Percentiles rank a stretch among this genome's conserved stretches.
Conservation (phyloP, 768 basidiomycete species). For the Phanerochaete carnosa region DNA sequence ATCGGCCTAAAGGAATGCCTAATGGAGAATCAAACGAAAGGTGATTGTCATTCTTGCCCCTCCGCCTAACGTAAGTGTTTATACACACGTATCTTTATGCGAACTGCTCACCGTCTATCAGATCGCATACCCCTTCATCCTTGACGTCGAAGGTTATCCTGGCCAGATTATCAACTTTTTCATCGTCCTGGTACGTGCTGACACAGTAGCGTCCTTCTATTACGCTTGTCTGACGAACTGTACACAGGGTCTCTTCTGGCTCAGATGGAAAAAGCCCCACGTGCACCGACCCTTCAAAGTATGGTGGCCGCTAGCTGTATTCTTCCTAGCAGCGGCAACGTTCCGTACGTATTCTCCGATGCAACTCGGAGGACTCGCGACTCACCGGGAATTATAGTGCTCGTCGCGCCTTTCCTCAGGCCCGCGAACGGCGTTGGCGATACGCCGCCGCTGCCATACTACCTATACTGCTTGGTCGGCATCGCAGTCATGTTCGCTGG, state of each 20-base stretch:
- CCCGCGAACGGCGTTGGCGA: constrained; percentile 55
- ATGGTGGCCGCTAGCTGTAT: constrained; percentile 52
- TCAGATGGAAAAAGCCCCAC: constrained; percentile 49
- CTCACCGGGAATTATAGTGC: constrained; percentile 27
- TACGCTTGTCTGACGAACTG: background rate
- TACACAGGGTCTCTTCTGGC: constrained; percentile 45
- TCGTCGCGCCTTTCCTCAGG: constrained; percentile 52
- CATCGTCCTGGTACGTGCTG: constrained; percentile 45
- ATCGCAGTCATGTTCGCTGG: constrained; percentile 46
- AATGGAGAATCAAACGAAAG: constrained; percentile 19
- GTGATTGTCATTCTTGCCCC: constrained; percentile 53
- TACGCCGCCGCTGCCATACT: constrained; percentile 59
- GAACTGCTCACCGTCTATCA: background rate
- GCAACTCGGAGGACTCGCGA: background rate
- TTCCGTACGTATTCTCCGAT: constrained; percentile 41
- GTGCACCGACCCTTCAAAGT: constrained; percentile 54
- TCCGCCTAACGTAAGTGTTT: constrained; percentile 36
- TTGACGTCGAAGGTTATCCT: constrained; percentile 54
- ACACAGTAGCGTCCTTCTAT: background rate
- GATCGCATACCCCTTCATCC: constrained; percentile 54
- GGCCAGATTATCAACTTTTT: constrained; percentile 54
- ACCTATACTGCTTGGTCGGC: constrained; percentile 54
- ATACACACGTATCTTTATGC: background rate
- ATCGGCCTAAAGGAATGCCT: background rate
- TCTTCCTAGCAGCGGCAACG: constrained; percentile 47